Conservation (phyloP, 805 yeast species). For the Candida cerambycidarum region DNA sequence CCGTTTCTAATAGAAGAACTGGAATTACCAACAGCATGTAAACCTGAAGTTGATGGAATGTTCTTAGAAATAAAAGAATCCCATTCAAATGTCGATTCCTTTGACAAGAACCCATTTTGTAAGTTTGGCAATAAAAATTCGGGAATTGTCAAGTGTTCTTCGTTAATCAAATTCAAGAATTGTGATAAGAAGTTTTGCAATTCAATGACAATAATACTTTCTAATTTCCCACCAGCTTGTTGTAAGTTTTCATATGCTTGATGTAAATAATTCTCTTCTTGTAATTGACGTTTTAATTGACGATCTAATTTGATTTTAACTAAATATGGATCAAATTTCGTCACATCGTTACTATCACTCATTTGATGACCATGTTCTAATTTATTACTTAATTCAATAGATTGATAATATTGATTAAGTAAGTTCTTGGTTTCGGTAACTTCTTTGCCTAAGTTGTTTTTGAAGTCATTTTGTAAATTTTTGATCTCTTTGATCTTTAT, state of each 20-base stretch:
- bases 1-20: constrained; percentile 31
- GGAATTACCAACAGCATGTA: constrained; percentile 26
- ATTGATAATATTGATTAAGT: constrained; percentile 52
- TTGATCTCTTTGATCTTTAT: constrained; percentile 87
- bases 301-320: constrained; percentile 69
- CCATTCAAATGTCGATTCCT: constrained; percentile 86
- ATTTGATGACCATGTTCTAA: constrained; percentile 25
- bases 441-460: constrained; percentile 69
- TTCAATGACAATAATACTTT: constrained; percentile 79
- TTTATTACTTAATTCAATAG: constrained; percentile 63
- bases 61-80: constrained; percentile 75
- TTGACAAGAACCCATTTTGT: constrained; percentile 56
- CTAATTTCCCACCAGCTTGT: constrained; percentile 84
- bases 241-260: constrained; percentile 89
- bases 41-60: constrained; percentile 35
- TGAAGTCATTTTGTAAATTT: constrained; percentile 80
- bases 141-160: constrained; percentile 71
- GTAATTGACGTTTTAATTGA: constrained; percentile 73
- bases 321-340: constrained; percentile 77
- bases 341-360: constrained; percentile 18
- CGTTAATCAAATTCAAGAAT: constrained; percentile 69
- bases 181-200: constrained; percentile 77
- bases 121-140: constrained; percentile 64
- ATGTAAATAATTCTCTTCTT: constrained; percentile 81
- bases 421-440: constrained; percentile 33